phyloP scores from a whole-genome alignment of 164 flowering plant genomes.

The Euptelea pleiosperma region DNA sequence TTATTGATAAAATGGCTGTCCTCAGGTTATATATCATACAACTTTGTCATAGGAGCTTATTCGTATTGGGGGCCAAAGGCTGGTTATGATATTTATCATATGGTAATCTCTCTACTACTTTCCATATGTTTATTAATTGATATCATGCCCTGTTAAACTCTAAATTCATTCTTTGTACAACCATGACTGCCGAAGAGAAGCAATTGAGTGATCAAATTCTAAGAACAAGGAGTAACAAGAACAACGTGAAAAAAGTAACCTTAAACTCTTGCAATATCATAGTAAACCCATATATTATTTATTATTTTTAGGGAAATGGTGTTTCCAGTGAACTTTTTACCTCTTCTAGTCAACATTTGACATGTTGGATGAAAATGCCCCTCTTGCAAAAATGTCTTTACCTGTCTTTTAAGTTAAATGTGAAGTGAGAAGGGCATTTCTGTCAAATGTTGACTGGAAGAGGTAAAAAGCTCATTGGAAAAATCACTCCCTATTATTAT shows the following conservation, averaged over 20 bases:
- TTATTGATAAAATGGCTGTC: conserved; percentile 14
- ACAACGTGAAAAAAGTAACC: neutral
- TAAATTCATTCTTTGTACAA: neutral
- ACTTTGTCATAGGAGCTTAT: conserved; percentile 95
- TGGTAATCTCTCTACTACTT: conserved; percentile 47
- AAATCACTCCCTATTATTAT: too few relatives aligned
- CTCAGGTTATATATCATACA: conserved; percentile 83
- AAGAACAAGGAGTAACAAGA: neutral
- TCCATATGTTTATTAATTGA: neutral
- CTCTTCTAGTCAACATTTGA: too few relatives aligned
- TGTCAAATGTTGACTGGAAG: too few relatives aligned
- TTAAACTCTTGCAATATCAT: neutral
- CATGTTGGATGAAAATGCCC: too few relatives aligned
- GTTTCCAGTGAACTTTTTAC: too few relatives aligned
- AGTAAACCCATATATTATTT: too few relatives aligned
- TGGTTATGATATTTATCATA: conserved; percentile 83
- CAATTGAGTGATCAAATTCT: neutral
- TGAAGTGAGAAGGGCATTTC: too few relatives aligned
- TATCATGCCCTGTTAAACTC: neutral
- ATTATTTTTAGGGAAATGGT: too few relatives aligned
- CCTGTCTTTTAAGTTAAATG: too few relatives aligned
- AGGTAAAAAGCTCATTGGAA: too few relatives aligned
- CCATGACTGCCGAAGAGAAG: conserved; percentile 1
- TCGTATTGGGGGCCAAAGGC: conserved; percentile 99
- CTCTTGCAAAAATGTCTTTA: too few relatives aligned